These are phyloP conservation scores for Linum usitatissimum DNA, from an alignment of 345 rosid species.

Conservation along the genomic window DNA sequence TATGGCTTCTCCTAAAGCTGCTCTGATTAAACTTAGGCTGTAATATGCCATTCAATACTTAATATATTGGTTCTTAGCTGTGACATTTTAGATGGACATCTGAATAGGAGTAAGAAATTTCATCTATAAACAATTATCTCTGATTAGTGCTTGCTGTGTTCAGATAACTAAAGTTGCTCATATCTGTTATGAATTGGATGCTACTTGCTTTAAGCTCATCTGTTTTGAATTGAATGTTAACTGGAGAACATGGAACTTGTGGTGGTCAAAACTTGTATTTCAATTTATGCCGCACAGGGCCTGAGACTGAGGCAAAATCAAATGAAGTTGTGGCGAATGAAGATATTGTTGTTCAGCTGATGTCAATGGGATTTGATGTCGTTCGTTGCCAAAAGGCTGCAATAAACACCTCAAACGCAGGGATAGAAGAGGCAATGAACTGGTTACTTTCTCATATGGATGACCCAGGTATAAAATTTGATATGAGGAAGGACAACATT, in stretches of 20 bases:
- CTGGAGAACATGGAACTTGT: background rate
- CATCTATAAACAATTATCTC: background rate
- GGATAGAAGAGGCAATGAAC: slow-evolving; percentile 96
- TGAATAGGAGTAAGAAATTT: too few species aligned
- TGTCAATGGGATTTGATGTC: slow-evolving; percentile 81
- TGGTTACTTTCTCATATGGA: slow-evolving; percentile 93
- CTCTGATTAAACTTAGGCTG: background rate
- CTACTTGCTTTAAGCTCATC: too few species aligned
- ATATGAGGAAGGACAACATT: background rate
- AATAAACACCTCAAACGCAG: slow-evolving; percentile 65
- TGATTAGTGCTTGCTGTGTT: background rate
- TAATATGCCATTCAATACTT: background rate
- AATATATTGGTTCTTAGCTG: background rate
- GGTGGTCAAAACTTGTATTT: slow-evolving; percentile 1
- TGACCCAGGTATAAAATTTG: slow-evolving; percentile 54
- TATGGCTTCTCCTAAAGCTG: slow-evolving; percentile 13
- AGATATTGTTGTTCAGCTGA: slow-evolving; percentile 80
- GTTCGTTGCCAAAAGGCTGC: slow-evolving; percentile 96
- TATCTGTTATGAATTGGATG: background rate
- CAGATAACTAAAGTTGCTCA: background rate
- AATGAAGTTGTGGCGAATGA: slow-evolving; percentile 53
- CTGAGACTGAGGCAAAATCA: slow-evolving; percentile 43
- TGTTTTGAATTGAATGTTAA: too few species aligned
- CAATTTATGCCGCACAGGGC: slow-evolving; percentile 27
- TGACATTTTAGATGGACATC: background rate